Conservation (phyloP, 2,329 filamentous ascomycete species). For the Fusarium sp. region DNA sequence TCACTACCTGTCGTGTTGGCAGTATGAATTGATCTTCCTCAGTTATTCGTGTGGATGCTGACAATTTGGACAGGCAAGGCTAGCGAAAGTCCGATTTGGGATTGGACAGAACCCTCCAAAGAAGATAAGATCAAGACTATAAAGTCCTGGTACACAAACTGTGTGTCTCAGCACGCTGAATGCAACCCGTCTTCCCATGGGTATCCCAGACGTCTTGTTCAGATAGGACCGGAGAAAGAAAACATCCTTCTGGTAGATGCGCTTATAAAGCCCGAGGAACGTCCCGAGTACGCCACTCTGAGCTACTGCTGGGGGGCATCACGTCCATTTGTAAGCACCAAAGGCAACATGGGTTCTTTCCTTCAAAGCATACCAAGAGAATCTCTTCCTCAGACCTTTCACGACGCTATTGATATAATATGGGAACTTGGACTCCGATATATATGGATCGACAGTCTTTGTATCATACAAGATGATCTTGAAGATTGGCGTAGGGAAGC, state of each 20-base stretch:
- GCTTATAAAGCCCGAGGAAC: accelerated
- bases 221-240: background rate
- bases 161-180: background rate
- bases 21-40: background rate
- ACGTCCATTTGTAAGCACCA: background rate
- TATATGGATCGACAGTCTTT: slow-evolving; percentile 35
- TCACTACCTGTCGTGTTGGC: background rate
- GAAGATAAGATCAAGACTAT: background rate
- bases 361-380: background rate
- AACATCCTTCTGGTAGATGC: background rate
- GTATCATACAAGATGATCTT: slow-evolving; percentile 32
- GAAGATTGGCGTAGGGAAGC: slow-evolving; percentile 22
- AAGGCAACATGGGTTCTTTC: background rate
- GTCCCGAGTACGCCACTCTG: background rate
- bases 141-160: background rate
- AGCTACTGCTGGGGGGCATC: background rate
- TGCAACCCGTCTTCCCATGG: background rate
- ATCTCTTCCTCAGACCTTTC: slow-evolving; percentile 6
- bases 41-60: accelerated
- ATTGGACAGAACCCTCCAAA: background rate
- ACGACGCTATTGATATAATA: background rate
- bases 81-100: background rate
- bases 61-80: background rate
- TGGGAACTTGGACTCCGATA: slow-evolving; percentile 11
- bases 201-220: background rate